Evolutionary conservation across 331 rosid genomes (phyloP), one percentile per base, ranked within the genome.

Genomic region (Malus hybrid): DNA sequence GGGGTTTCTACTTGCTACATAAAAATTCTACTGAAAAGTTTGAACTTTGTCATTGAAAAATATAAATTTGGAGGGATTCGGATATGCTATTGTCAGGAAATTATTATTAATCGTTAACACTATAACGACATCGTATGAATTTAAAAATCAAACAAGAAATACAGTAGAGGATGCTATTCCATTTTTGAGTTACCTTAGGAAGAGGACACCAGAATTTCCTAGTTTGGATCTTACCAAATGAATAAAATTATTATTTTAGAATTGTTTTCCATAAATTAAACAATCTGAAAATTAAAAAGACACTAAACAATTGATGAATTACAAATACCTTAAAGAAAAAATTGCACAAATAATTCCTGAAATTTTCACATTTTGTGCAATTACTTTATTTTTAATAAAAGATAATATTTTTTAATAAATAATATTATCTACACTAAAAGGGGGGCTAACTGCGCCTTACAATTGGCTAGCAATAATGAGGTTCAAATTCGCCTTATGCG

Each of bases 401-500:
- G 0, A 3, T 10, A 10, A 42, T 1, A 3, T 10, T 42, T 9
- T 8, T 42, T 10, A 10, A 42, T 1, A 42, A 10, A 10, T 42
- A 0, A 42, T 42, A 42, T 42, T 39, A 39, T 39, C 44, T 39
- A 39, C 44, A 9, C 12, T 39, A 39, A 39, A 0, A 39, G 12
- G 12, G 0, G 44, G 3, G 44, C 0, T 39, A 9, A 1, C 4
- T 9, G 11, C 1, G 0, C 44, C 44, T 39, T 9, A 39, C 12
- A 39, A 39, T 39, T 0, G 44, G 0, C 44, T 2, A 39, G 12
- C 0, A 39, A 9, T 39, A 39, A 39, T 39, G 1, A 0, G 44
- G 3, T 36, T 36, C 4, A 9, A 39, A 39, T 8, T 39, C 0
- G 1, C 0, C 1, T 39, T 9, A 0, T 9, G 4, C 0, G 12